Percentiles rank a stretch among this genome's conserved stretches.
Evolutionary conservation across 2,329 filamentous ascomycete genomes (phyloP).

Genomic region (Penicillium nordicum): DNA sequence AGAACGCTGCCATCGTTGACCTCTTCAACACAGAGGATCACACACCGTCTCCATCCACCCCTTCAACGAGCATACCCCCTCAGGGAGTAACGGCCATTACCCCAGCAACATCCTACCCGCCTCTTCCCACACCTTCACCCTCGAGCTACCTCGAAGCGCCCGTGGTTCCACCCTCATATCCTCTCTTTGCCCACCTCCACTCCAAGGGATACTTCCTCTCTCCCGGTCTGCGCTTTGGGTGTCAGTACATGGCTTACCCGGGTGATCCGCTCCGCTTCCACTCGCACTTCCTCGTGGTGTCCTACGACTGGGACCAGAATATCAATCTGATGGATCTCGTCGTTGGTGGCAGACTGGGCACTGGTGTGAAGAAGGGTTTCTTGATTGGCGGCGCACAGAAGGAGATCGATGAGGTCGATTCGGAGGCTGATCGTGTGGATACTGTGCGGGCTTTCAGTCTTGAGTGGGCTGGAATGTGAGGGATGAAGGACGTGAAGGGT

Average conservation of each 20-base stretch:
- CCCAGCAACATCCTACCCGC: conserved; percentile 50
- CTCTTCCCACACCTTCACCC: conserved; percentile 35
- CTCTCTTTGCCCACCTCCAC: conserved; percentile 78
- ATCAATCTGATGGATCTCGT: conserved; percentile 82
- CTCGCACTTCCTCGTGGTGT: conserved; percentile 86
- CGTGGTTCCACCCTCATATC: conserved; percentile 55
- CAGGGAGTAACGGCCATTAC: conserved; percentile 41
- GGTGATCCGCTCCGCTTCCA: conserved; percentile 94
- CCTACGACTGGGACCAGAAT: conserved; percentile 81
- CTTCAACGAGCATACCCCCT: conserved; percentile 14
- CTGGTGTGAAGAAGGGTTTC: conserved; percentile 94
- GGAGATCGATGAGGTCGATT: conserved; percentile 31
- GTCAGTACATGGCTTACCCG: conserved; percentile 90
- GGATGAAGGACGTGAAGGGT: not conserved
- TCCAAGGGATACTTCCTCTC: conserved; percentile 78
- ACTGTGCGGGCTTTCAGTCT: conserved; percentile 72
- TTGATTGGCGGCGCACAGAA: conserved; percentile 69
- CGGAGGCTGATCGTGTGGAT: conserved; percentile 32
- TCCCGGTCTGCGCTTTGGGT: conserved; percentile 89
- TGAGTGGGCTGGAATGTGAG: conserved; percentile 91
- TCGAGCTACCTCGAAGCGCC: conserved; percentile 30
- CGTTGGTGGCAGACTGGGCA: conserved; percentile 80
- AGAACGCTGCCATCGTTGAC: conserved; percentile 17
- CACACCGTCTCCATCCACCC: conserved; percentile 12
- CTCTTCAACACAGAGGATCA: conserved; percentile 22